phyloP scores from a whole-genome alignment of 2,329 filamentous ascomycete genomes.

The Amauroascus verrucosus region DNA sequence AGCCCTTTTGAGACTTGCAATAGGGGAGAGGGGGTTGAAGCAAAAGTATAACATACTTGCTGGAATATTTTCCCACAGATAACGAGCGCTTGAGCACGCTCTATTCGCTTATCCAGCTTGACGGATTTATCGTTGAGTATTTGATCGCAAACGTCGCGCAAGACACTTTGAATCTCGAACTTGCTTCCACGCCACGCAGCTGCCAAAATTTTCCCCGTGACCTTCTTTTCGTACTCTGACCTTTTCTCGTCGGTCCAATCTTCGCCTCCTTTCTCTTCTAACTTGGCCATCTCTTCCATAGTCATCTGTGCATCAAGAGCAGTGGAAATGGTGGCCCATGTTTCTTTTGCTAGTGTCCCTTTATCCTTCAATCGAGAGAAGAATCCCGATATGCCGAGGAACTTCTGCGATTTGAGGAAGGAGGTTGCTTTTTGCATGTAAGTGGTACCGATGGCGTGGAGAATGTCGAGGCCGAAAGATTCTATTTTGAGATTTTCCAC shows the following conservation, averaged over 20 bases:
- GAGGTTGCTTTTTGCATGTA: conserved; percentile 81
- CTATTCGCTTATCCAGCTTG: conserved; percentile 70
- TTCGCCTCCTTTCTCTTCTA: conserved; percentile 88
- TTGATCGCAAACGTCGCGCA: conserved; percentile 86
- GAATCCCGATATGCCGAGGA: conserved; percentile 91
- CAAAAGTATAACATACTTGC: conserved; percentile 50
- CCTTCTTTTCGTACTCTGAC: conserved; percentile 85
- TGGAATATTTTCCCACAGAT: conserved; percentile 81
- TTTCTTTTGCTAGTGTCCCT: conserved; percentile 92
- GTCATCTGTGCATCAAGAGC: conserved; percentile 96
- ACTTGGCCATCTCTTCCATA: conserved; percentile 96
- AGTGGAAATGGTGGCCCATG: conserved; percentile 93
- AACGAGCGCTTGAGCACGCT: conserved; percentile 81
- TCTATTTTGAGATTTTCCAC: conserved; percentile 99
- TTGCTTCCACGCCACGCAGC: conserved; percentile 94
- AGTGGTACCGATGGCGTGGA: conserved; percentile 86
- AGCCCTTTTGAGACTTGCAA: not conserved
- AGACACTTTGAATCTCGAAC: conserved; percentile 93
- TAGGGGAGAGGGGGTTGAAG: not conserved
- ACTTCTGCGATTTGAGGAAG: conserved; percentile 90
- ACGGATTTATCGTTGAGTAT: conserved; percentile 73
- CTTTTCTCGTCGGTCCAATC: conserved; percentile 98
- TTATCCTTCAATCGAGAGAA: conserved; percentile 92
- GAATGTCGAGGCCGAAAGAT: conserved; percentile 89
- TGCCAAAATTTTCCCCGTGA: conserved; percentile 95